Evolutionary conservation across 2,329 filamentous ascomycete species (phyloP), one percentile per base, ranked within the genome.

Genomic region (Boeremia exigua): DNA sequence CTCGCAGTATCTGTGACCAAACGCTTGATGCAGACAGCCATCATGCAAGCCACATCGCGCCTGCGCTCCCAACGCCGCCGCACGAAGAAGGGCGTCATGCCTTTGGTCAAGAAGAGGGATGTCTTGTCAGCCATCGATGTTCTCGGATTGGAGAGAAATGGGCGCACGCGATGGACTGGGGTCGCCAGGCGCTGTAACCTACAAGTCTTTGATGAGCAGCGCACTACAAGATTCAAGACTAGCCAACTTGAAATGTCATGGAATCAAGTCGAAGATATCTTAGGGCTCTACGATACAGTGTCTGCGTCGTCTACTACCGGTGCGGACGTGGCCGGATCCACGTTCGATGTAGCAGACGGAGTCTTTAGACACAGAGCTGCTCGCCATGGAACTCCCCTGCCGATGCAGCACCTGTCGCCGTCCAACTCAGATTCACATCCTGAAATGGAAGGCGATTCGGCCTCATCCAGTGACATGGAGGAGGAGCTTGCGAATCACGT

Each of bases 31-130:
- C 85, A 90, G 42, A 85, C 89, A 0, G 80, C 86, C 0, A 77
- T 95, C 0, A 89, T 88, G 65, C 84, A 91, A 54, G 85, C 88
- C n/a, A 83, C 85, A 70, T 88, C 89, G 2, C 82, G 91, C 37
- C 76, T 92, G 23, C 82, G 86, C 48, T 80, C 86, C 33, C 75
- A 71, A 63, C 72, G 72, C 33, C 65, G 61, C 37, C 66, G 70
- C 10, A 37, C 53, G 3, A 65, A 61, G 12, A 74, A 71, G 19
- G 61, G 61, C 2, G 73, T 68, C 32, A 62, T 62, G 7, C 74
- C 69, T 7, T 56, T 73, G 1, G 74, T 84, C 11, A 79, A 73
- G 54, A 67, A 59, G 25, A 69, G 79, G 48, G 85, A 87, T 68
- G 83, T 88, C 0, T 69, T 72, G 30, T 77, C 84, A 11, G 85